These are phyloP conservation scores for Diaporthe sp. DNA, from an alignment of 2,329 filamentous ascomycete genomes.

Conservation along the genomic window DNA sequence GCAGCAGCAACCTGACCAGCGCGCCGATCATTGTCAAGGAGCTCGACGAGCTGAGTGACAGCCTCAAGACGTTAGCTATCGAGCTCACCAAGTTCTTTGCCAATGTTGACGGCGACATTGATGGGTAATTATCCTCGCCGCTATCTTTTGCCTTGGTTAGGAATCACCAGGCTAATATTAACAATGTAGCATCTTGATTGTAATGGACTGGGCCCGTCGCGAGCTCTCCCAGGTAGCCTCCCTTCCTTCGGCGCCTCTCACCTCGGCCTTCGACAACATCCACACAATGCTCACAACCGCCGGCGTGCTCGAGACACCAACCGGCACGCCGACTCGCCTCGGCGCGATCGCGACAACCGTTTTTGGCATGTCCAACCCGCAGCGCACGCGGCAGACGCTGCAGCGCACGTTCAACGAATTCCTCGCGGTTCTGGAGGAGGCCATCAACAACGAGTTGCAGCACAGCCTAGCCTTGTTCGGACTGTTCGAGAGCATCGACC, in stretches of 20 bases:
- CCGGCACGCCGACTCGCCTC: conserved; percentile 74
- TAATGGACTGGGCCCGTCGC: conserved; percentile 96
- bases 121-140: conserved; percentile 69
- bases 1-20: conserved; percentile 91
- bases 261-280: conserved; percentile 84
- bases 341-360: conserved; percentile 78
- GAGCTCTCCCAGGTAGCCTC: conserved; percentile 78
- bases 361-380: conserved; percentile 84
- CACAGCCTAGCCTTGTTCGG: conserved; percentile 85
- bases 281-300: conserved; percentile 80
- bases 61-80: conserved; percentile 84
- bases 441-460: conserved; percentile 86
- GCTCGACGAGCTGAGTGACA: conserved; percentile 88
- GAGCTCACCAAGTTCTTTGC: conserved; percentile 94
- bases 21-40: conserved; percentile 87
- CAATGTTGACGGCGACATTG: conserved; percentile 92
- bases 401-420: conserved; percentile 92
- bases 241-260: conserved; percentile 73
- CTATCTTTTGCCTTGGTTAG: not conserved
- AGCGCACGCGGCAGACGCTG: conserved; percentile 84
- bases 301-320: conserved; percentile 70
- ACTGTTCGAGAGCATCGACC: conserved; percentile 93
- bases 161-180: not conserved
- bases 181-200: conserved; percentile 79
- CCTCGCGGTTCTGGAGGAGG: conserved; percentile 87